These are phyloP conservation scores for Chaetomium strumarium DNA, from an alignment of 2,329 filamentous ascomycete species.

Conservation along the genomic window DNA sequence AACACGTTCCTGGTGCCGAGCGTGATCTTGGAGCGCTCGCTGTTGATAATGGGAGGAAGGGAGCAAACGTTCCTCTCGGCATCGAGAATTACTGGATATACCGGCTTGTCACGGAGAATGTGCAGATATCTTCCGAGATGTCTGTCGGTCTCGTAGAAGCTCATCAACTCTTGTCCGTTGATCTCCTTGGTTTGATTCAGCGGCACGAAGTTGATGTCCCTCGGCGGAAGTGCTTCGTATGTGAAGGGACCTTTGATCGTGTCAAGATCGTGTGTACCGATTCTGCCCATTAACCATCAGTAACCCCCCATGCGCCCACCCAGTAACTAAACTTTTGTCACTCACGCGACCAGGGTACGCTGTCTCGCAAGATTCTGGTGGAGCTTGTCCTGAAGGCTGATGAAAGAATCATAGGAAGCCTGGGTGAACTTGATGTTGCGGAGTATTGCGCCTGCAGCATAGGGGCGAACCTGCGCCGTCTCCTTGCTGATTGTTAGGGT, in stretches of 20 bases:
- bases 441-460: constrained; percentile 83
- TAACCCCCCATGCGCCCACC: not conserved
- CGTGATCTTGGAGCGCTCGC: constrained; percentile 93
- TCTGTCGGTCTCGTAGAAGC: constrained; percentile 91
- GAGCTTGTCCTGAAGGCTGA: constrained; percentile 93
- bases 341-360: constrained; percentile 58
- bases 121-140: constrained; percentile 85
- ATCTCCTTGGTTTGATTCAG: constrained; percentile 89
- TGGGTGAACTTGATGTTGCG: constrained; percentile 88
- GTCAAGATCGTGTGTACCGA: constrained; percentile 94
- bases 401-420: constrained; percentile 94
- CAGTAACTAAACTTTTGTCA: not conserved
- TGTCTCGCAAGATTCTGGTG: constrained; percentile 94
- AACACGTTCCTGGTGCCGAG: constrained; percentile 88
- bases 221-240: constrained; percentile 87
- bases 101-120: constrained; percentile 88
- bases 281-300: constrained; percentile 33
- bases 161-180: constrained; percentile 83
- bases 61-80: constrained; percentile 82
- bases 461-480: constrained; percentile 74
- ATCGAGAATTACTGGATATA: constrained; percentile 95
- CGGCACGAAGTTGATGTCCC: constrained; percentile 84
- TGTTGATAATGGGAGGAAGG: constrained; percentile 95
- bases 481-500: constrained; percentile 72
- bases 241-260: constrained; percentile 92